Base-by-base conservation (phyloP, 441 rosid species). In the Cnidoscolus chayamansa region DNA sequence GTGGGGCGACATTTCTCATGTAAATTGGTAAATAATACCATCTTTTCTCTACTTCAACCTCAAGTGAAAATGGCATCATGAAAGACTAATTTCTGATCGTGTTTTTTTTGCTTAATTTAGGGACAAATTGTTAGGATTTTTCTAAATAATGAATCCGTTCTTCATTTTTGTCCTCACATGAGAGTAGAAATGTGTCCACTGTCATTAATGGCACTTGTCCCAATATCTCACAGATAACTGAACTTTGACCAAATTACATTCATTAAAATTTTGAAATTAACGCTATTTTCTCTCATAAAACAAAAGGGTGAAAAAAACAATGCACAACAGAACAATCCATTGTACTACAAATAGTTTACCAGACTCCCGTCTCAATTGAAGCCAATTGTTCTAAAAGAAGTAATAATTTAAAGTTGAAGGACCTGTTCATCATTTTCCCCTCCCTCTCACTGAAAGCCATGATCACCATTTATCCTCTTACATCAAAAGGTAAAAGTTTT, bases 81-180 rank as follows among this genome's bases (percentile, higher is more conserved):
- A n/a, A 54, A 3, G 45, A 4, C 6, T 40, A 40, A 40, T 40
- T 40, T 45, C 32, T 45, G 40, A n/a, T 37, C 7, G 11, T 54
- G 16, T 10, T 54, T 67, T 35, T 66, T 15, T 51, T 25, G 25
- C 35, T 54, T 68, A 65, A 17, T 53, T 4, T 9, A 54, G 11
- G 50, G 62, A 19, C 61, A 8, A 65, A 17, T 37, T 53, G 58
- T 25, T 31, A 67, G 70, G 49, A 15, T 67, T 4, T 57, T 70
- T 78, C 68, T 57, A 43, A 25, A 25, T 25, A 25, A 55, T 20
- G 54, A 75, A 62, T 35, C 56, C 53, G 6, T 10, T 70, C 9
- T 66, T 49, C 30, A 58, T 17, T 49, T 30, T 25, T 64, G 70
- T 10, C 56, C 43, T 20, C 37, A 54, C 37, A 35, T 40, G 5